Percentiles rank a stretch among this genome's conserved stretches.
Conservation (phyloP, 139 green algal genomes). For the Trebouxia sp. region DNA sequence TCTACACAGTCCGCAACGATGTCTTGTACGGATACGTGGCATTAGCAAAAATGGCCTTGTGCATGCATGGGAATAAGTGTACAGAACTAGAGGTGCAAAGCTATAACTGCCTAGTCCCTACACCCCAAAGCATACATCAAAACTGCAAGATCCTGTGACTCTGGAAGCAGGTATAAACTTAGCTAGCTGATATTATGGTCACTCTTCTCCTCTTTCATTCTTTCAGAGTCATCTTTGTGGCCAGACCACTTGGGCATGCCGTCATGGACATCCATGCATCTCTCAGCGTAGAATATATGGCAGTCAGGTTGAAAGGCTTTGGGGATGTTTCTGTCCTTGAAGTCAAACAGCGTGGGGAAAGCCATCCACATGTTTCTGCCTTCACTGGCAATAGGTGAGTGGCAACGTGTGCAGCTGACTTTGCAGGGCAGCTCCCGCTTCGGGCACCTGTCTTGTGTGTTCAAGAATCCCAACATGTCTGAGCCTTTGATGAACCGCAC, state of each 20-base stretch:
- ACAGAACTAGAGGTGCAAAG: too few relatives aligned
- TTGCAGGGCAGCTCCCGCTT: constrained; percentile 20
- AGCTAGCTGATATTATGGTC: neutral
- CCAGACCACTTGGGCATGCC: constrained; percentile 24
- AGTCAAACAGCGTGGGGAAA: constrained; percentile 19
- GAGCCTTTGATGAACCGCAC: neutral
- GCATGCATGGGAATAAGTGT: too few relatives aligned
- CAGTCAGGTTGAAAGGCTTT: constrained; percentile 10
- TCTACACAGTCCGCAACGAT: too few relatives aligned
- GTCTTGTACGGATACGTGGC: too few relatives aligned
- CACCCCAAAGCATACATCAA: too few relatives aligned
- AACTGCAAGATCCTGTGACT: too few relatives aligned
- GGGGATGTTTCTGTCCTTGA: constrained; percentile 15
- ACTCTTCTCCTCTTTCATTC: constrained; percentile 4
- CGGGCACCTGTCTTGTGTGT: neutral
- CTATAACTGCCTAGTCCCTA: too few relatives aligned
- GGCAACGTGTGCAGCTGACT: constrained; percentile 7
- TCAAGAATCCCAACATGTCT: constrained; percentile 4
- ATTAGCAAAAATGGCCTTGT: too few relatives aligned
- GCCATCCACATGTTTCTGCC: constrained; percentile 27
- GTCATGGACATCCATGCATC: constrained; percentile 25
- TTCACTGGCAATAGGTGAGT: constrained; percentile 29
- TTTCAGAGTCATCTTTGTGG: constrained; percentile 20
- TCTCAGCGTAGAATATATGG: constrained; percentile 29
- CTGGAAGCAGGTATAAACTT: too few relatives aligned